Evolutionary conservation across 108 stramenopile genomes (phyloP).

Genomic region (Skeletonema potamos): DNA sequence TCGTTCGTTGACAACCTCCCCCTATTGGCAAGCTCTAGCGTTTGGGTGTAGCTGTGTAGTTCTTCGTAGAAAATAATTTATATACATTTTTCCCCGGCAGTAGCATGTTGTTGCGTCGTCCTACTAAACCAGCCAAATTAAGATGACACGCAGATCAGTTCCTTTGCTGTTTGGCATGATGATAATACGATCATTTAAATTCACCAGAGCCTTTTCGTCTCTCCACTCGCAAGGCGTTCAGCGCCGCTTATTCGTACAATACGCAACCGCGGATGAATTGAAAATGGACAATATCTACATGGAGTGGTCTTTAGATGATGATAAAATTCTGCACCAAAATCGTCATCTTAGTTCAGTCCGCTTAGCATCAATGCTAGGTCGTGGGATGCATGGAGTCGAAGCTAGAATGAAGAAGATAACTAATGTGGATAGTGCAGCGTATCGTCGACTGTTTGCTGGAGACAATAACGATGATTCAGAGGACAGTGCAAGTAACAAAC

Average conservation of each 20-base stretch:
- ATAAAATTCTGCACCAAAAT: slow-evolving; percentile 62
- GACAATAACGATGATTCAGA: slow-evolving; percentile 10
- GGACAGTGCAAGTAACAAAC: slow-evolving; percentile 24
- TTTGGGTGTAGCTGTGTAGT: too few species aligned
- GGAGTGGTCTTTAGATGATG: slow-evolving; percentile 85
- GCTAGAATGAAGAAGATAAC: slow-evolving; percentile 63
- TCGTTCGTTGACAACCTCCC: too few species aligned
- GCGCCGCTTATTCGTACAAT: background rate
- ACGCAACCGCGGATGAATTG: background rate
- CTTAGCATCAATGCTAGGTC: slow-evolving; percentile 71
- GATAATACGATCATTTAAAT: background rate
- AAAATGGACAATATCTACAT: slow-evolving; percentile 75
- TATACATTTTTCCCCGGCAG: too few species aligned
- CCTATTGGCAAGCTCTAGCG: too few species aligned
- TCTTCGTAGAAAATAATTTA: too few species aligned
- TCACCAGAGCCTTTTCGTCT: background rate
- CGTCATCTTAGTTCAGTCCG: slow-evolving; percentile 47
- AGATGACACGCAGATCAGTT: background rate
- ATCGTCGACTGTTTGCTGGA: slow-evolving; percentile 68
- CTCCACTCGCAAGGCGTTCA: background rate
- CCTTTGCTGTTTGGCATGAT: background rate
- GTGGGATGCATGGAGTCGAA: slow-evolving; percentile 81
- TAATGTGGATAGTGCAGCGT: slow-evolving; percentile 67
- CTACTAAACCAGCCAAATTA: too few species aligned
- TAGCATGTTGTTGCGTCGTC: too few species aligned